Evolutionary conservation across 805 yeast genomes (phyloP).

Genomic region (Candida yuanshanica): DNA sequence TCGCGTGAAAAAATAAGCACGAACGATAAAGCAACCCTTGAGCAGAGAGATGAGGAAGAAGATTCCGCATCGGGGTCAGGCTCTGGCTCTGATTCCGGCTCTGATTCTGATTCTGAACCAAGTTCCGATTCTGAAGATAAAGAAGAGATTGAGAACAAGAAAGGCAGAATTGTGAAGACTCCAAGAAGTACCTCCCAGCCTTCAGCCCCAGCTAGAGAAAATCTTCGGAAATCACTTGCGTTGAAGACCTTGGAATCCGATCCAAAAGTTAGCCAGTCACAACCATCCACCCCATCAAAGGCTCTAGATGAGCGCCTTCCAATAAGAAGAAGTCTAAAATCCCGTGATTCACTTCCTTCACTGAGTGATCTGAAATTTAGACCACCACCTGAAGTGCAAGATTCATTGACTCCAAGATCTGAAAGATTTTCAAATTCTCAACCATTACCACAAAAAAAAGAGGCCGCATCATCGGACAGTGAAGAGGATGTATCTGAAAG

Average conservation of each 20-base stretch:
- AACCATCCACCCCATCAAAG: constrained; percentile 17
- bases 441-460: background rate
- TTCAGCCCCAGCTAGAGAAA: background rate
- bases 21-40: background rate
- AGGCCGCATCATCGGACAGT: constrained; percentile 1
- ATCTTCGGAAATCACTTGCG: constrained; percentile 15
- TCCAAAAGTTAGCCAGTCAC: constrained; percentile 7
- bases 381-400: constrained; percentile 66
- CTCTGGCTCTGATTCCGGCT: constrained; percentile 6
- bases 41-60: background rate
- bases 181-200: constrained; percentile 31
- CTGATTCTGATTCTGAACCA: constrained; percentile 19
- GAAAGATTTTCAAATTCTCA: constrained; percentile 7
- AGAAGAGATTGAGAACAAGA: constrained; percentile 24
- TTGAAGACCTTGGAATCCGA: constrained; percentile 1
- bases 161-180: constrained; percentile 41
- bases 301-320: constrained; percentile 11
- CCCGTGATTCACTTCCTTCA: constrained; percentile 40
- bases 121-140: constrained; percentile 24
- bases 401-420: constrained; percentile 28
- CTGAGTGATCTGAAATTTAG: constrained; percentile 54
- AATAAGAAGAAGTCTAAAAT: constrained; percentile 3
- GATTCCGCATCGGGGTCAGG: no score
- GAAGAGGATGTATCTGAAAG: constrained; percentile 5
- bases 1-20: background rate